Evolutionary conservation across 2,329 filamentous ascomycete genomes (phyloP).

Genomic region (Fusarium foetens): DNA sequence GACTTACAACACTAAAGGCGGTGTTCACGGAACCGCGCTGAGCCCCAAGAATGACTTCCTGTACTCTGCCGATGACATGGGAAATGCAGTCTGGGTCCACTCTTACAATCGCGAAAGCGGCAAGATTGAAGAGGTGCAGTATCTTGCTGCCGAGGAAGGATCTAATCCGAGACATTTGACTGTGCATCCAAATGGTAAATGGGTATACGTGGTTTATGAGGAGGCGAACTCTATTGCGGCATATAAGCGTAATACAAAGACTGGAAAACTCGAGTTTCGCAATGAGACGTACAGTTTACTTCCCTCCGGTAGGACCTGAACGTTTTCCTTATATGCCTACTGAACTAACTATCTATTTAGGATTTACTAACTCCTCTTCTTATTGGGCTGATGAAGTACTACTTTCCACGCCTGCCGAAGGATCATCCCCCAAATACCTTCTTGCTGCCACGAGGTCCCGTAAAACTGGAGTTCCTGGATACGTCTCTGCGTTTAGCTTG

Average conservation of each 20-base stretch:
- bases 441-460: neutral
- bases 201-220: neutral
- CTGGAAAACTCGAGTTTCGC: neutral
- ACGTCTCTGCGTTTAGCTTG: neutral
- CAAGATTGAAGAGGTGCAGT: neutral
- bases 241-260: neutral
- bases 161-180: neutral
- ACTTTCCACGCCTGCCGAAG: accelerated
- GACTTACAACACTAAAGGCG: neutral
- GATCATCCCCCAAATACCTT: neutral
- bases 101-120: neutral
- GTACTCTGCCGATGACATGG: neutral
- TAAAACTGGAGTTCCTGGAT: neutral
- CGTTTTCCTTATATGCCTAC: accelerated
- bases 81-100: neutral
- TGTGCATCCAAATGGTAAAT: neutral
- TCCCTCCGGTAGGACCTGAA: neutral
- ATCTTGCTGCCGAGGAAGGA: neutral
- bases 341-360: accelerated
- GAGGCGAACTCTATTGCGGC: neutral
- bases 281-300: neutral
- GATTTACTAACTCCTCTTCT: neutral
- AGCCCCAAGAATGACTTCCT: neutral
- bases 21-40: neutral
- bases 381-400: neutral